Base-by-base conservation (phyloP, 2,329 filamentous ascomycete genomes). In the Sporothrix sp. region DNA sequence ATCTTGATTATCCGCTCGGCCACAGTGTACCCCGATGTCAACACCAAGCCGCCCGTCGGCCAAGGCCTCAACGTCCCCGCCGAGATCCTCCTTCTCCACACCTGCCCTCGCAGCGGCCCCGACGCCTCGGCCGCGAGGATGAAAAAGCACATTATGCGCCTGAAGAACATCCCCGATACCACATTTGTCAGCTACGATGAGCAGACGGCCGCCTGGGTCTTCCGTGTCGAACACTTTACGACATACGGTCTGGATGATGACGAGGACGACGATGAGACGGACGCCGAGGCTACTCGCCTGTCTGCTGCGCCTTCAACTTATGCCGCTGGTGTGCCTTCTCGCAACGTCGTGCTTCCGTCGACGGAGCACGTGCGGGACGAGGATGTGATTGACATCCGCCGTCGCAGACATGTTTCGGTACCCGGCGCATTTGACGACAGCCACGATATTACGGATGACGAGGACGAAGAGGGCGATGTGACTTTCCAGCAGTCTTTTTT, bases 171-270 rank as follows among this genome's bases (percentile, higher is more conserved):
- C 33, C 71, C 72, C 8, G 84, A 87, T 63, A 97, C 93, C 0
- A 80, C 81, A 4, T 97, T 95, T 60, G 74, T 90, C 59, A 75
- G 76, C 60, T 98, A 96, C 65, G 78, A 94, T 56, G 72, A 75
- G 52, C 75, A 87, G 1, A 89, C 82, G 48, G 93, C 91, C 48
- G 78, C 86, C 42, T 98, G 94, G 94, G 79, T 79, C 13, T 98
- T 98, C 70, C 81, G 74, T 9, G 93, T 98, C n/a, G 82, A 91
- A 61, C 93, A 98, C 66, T 98, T 94, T 66, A 97, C 91, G 1
- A 95, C 89, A 1, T 98, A 98, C 63, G 90, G 86, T 36, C 75
- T 97, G 49, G 85, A 91, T 56, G 87, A 86, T 25, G 78, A 91
- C 57, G 84, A 87, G 25, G 83, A 86, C 44, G 86, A 89, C 39